These are phyloP conservation scores for Linum usitatissimum DNA, from an alignment of 345 rosid species.

Conservation along the genomic window DNA sequence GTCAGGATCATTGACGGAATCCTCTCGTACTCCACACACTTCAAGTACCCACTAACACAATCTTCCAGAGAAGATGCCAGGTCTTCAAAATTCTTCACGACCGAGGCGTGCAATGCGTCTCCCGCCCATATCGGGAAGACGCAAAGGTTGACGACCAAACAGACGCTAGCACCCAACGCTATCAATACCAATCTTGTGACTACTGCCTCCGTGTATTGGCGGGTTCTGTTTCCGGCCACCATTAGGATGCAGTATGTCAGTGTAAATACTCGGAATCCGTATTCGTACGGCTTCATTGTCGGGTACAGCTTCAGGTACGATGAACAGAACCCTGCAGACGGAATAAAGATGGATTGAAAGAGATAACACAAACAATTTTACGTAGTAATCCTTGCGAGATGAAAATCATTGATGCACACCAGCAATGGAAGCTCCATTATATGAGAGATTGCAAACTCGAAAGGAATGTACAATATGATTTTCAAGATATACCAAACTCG, in stretches of 20 bases:
- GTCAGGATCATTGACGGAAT: conserved; percentile 79
- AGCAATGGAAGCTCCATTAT: too few relatives aligned
- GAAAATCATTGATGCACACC: too few relatives aligned
- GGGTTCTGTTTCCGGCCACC: not conserved
- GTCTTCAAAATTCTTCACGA: conserved; percentile 4
- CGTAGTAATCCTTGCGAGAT: too few relatives aligned
- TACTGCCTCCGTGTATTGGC: not conserved
- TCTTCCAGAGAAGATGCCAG: conserved; percentile 3
- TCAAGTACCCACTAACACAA: conserved; percentile 4
- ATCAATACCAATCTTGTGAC: not conserved
- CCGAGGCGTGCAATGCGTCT: not conserved
- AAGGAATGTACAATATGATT: too few relatives aligned
- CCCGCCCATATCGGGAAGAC: conserved; percentile 5
- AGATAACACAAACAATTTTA: too few relatives aligned
- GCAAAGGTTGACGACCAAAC: conserved; percentile 3
- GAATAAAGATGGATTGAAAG: too few relatives aligned
- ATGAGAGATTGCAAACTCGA: too few relatives aligned
- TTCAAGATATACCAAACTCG: too few relatives aligned
- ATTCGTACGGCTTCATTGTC: not conserved
- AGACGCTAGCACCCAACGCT: not conserved
- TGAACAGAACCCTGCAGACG: not conserved
- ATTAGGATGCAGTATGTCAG: conserved; percentile 1
- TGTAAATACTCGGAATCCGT: not conserved
- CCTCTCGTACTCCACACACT: conserved; percentile 61
- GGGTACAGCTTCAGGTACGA: not conserved